Evolutionary conservation across 805 yeast species (phyloP).

Genomic region (Candida montana): DNA sequence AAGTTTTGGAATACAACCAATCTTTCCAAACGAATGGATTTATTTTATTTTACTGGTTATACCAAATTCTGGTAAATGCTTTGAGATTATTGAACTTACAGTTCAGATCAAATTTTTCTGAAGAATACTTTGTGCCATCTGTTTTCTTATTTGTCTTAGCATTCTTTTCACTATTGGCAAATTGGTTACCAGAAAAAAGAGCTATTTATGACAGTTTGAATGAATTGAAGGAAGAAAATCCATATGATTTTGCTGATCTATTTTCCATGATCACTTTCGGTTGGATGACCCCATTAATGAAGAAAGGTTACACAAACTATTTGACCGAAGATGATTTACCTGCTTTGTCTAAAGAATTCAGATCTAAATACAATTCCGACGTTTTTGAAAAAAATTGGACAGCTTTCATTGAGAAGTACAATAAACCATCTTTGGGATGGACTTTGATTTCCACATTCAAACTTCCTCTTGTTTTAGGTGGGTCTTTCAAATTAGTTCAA

Average conservation of each 20-base stretch:
- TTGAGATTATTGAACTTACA: slow-evolving; percentile 38
- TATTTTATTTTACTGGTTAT: slow-evolving; percentile 72
- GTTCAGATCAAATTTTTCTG: slow-evolving; percentile 28
- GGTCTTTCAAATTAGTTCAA: slow-evolving; percentile 66
- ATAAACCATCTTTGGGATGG: slow-evolving; percentile 45
- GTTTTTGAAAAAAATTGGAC: slow-evolving; percentile 59
- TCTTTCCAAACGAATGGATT: slow-evolving; percentile 60
- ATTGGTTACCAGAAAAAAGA: slow-evolving; percentile 36
- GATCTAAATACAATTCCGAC: slow-evolving; percentile 46
- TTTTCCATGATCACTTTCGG: slow-evolving; percentile 75
- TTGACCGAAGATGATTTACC: slow-evolving; percentile 69
- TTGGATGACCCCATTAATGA: slow-evolving; percentile 92
- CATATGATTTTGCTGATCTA: slow-evolving; percentile 47
- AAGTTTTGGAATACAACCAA: slow-evolving; percentile 69
- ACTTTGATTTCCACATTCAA: slow-evolving; percentile 73
- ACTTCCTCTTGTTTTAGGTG: slow-evolving; percentile 59
- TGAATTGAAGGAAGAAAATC: slow-evolving; percentile 23
- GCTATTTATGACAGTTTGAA: slow-evolving; percentile 31
- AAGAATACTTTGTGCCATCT: slow-evolving; percentile 26
- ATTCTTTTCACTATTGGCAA: slow-evolving; percentile 28
- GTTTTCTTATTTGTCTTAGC: slow-evolving; percentile 29
- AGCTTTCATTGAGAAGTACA: slow-evolving; percentile 44
- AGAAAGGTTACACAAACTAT: slow-evolving; percentile 59
- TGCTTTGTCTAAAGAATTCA: slow-evolving; percentile 63
- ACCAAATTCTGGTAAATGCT: slow-evolving; percentile 42